These are phyloP conservation scores for Globisporangium cystogenes DNA, from an alignment of 352 stramenopile genomes.

Conservation along the genomic window DNA sequence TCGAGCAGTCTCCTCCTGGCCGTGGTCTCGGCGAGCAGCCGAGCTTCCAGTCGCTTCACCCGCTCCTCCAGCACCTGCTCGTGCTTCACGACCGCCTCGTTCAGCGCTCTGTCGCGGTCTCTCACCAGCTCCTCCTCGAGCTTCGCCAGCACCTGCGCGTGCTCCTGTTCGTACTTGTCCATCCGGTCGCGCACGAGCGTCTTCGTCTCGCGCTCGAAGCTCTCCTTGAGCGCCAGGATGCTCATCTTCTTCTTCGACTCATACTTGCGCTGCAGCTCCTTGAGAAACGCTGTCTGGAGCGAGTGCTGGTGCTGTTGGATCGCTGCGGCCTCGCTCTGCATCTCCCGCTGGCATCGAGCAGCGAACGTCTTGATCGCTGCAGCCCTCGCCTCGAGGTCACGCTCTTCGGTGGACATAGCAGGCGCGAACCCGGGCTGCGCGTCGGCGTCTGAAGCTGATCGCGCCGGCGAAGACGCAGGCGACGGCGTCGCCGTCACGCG, in stretches of 20 bases:
- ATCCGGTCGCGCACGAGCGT: constrained; percentile 29
- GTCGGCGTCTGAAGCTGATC: neutral
- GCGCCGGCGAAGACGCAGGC: neutral
- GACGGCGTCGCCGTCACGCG: constrained; percentile 1
- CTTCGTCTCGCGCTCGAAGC: constrained; percentile 51
- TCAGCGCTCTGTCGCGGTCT: constrained; percentile 27
- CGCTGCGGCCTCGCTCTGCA: constrained; percentile 21
- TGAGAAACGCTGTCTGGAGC: constrained; percentile 28
- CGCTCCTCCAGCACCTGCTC: constrained; percentile 30
- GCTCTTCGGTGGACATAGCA: constrained; percentile 14
- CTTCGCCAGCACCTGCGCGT: constrained; percentile 24
- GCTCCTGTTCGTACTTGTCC: constrained; percentile 40
- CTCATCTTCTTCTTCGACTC: constrained; percentile 57
- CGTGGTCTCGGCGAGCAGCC: constrained; percentile 32
- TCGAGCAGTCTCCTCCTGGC: constrained; percentile 24
- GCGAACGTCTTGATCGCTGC: constrained; percentile 27
- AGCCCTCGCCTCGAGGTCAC: constrained; percentile 24
- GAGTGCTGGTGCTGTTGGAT: constrained; percentile 29
- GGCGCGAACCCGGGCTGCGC: constrained; percentile 2
- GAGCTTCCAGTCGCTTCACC: constrained; percentile 28
- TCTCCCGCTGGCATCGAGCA: constrained; percentile 27
- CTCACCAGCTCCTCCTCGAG: constrained; percentile 20
- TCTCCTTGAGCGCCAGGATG: constrained; percentile 36
- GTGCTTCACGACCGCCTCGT: constrained; percentile 29
- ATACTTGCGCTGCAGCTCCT: constrained; percentile 57